Evolutionary conservation across 2,329 filamentous ascomycete species (phyloP), one percentile per base, ranked within the genome.

Genomic region (Penicillium sp.): DNA sequence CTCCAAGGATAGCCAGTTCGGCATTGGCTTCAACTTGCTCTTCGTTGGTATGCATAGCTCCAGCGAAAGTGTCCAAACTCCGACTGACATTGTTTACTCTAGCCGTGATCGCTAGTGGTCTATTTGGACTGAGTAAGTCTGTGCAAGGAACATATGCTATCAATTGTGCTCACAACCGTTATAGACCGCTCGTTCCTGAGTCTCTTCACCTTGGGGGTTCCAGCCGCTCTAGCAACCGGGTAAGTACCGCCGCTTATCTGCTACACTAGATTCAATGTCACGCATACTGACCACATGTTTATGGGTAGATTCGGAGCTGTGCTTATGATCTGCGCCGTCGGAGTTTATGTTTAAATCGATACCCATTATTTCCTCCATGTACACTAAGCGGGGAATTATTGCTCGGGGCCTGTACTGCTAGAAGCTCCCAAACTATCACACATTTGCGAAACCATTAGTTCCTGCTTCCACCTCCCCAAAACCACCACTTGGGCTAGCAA

Each of bases 271-370:
- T 31, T 29, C 7, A 16, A 37, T 41, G 14, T 5, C 1, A 29
- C 16, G 21, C 19, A 27, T 47, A 35, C 39, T 50, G 19, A 37
- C 16, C n/a, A 41, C n/a, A 29, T 22, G 3, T 24, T 48, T 19
- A 21, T 46, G 44, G 56, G 31, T 52, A 97, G 93, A 50, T 90
- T 96, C 76, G 95, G 95, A 68, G 89, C 93, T 50, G 92, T 99
- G 46, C 97, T 95, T 79, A 96, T 97, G 89, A 98, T 99, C 79
- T 99, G 95, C 79, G 95, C 93, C 59, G 95, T 95, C 74, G 95
- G 95, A 75, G 95, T 99, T 73, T 98, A 99, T 87, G 91, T 99
- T 76, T 99, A 86, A 78, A 50, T 47, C 60, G 60, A 60, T 57
- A 67, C 63, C 60, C 61, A 58, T 58, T 58, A 62, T 62, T 58